Base-by-base conservation (phyloP, 2,329 filamentous ascomycete genomes). In the Dactylellina parvicollis region DNA sequence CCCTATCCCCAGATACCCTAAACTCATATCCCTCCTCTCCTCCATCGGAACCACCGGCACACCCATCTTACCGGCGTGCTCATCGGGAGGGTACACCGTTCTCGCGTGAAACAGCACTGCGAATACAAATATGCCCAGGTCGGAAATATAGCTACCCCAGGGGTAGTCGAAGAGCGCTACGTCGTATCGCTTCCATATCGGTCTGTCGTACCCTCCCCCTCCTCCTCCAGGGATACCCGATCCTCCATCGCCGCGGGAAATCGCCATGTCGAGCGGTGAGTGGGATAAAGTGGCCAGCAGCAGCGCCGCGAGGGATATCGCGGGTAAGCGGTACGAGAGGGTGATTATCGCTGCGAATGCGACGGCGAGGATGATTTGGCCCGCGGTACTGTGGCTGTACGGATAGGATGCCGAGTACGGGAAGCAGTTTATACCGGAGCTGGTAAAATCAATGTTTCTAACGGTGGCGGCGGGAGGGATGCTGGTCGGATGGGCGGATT, bases 11-110 rank as follows among this genome's bases (percentile, higher is more conserved):
- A 66, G 16, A 57, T 66, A 66, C 34, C 28, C 61, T 10, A 20
- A 20, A 3, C 50, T 66, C 20, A 56, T 9, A 66, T 66, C 50
- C 30, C 22, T 66, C 50, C 40, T 56, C 32, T 42, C 12, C 8
- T 47, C 38, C 18, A 49, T 28, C 10, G 50, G 38, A 14, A 30
- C 38, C 1, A n/a, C 9, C 10, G 26, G 30, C 20, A 22, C 16
- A 36, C 49, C 49, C 20, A 56, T 42, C 5, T 26, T 66, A 36
- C 8, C 40, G 20, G 14, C 49, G 16, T 66, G 54, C 40, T 30
- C n/a, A 3, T 66, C 61, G 4, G 61, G 61, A n/a, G 61, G 61
- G 32, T 66, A 66, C 20, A 66, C 61, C n/a, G 61, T 66, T 9
- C 61, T 56, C 16, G 61, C 61, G 18, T 66, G 61, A 32, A 66